Base-by-base conservation (phyloP, 352 stramenopile species). In the Globisporangium parvum region DNA sequence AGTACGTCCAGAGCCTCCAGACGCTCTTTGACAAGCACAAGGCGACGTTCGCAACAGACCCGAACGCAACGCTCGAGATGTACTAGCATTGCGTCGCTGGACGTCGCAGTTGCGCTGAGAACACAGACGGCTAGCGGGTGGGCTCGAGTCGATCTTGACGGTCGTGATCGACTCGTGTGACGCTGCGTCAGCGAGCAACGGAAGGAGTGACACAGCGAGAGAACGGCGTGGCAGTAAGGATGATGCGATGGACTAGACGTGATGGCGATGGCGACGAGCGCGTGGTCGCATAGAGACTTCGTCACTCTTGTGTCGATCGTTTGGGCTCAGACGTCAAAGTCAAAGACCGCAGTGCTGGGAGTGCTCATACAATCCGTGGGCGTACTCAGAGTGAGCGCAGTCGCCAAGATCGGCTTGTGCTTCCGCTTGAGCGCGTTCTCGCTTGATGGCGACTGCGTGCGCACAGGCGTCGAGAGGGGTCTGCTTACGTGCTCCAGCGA, bases 1-100 rank as follows among this genome's bases (percentile, higher is more conserved):
- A 83, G 52, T 98, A 98, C 65, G 69, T 97, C 6, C 48, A 65
- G 15, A 65, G 79, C 1, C 71, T 98, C 40, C 76, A 80, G 54
- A 64, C 57, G 28, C 71, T 98, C 6, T 98, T 96, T 56, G 85
- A 97, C 44, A 72, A 77, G 35, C 73, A 97, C 77, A 95, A 93
- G 44, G 59, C 59, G 26, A 69, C 85, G 21, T 96, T 93, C 57
- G 87, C 82, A 10, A 52, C 69, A 14, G 71, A 97, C 45, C 76
- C 80, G 8, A 56, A 79, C 12, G 69, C 62, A 1, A 57, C 51
- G 3, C 65, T 93, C 20, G 79, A 88, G 42, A 41, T 91, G 15
- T 77, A 70, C 46, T 90, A 33, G 28, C n/a, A n/a, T n/a, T n/a
- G n/a, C n/a, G n/a, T n/a, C n/a, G n/a, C n/a, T n/a, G n/a, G n/a